Percentiles rank a stretch among this genome's conserved stretches.
Conservation (phyloP, 2,329 filamentous ascomycete species). For the Cordyceps pruinosa region DNA sequence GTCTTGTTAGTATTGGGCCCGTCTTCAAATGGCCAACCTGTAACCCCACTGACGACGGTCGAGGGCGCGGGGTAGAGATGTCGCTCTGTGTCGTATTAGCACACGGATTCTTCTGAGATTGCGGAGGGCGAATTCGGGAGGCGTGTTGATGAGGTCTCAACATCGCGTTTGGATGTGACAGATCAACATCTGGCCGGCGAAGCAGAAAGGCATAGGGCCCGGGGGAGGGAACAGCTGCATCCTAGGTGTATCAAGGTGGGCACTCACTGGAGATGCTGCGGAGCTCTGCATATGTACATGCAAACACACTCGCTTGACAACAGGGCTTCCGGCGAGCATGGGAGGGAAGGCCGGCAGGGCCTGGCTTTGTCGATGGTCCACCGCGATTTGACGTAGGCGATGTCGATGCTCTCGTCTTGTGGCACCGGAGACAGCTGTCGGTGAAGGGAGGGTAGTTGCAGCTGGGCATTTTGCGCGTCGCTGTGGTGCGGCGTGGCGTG, state of each 20-base stretch:
- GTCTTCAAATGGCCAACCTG: neutral
- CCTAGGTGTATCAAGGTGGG: neutral
- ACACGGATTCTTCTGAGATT: neutral
- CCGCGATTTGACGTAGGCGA: neutral
- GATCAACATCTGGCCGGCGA: neutral
- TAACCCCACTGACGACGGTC: neutral
- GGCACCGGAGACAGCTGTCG: neutral
- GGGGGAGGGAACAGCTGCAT: neutral
- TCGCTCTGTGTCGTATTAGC: neutral
- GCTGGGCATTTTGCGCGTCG: neutral
- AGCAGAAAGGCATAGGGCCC: neutral
- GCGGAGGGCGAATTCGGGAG: neutral
- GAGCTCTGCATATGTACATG: neutral
- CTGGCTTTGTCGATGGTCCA: neutral
- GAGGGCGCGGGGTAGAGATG: neutral
- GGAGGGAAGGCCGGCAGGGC: neutral
- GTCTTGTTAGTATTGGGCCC: neutral
- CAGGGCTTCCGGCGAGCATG: neutral
- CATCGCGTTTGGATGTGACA: neutral
- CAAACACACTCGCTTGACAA: neutral
- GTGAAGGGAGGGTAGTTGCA: neutral
- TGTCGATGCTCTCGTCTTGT: neutral
- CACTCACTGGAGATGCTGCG: neutral
- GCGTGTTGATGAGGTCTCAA: neutral
- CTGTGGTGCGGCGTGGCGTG: neutral